Evolutionary conservation across 1,139 yeast species (phyloP).

Genomic region (Debaryomyces coudertii): DNA sequence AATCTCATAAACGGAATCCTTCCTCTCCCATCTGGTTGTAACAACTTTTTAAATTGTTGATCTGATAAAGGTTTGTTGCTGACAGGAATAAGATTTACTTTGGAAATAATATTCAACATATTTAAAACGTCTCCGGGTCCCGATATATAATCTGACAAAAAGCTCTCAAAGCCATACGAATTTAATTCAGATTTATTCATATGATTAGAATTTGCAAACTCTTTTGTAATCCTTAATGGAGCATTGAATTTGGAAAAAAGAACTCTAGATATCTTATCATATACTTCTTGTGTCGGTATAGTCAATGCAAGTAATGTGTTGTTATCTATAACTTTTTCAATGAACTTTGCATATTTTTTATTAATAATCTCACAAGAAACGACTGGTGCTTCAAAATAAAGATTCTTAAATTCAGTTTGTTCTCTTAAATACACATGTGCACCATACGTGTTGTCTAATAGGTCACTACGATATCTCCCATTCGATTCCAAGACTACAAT

Average conservation of each 20-base stretch:
- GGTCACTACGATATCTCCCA: slow-evolving; percentile 26
- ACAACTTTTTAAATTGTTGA: slow-evolving; percentile 42
- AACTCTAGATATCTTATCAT: slow-evolving; percentile 36
- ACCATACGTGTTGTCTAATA: slow-evolving; percentile 33
- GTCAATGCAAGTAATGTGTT: slow-evolving; percentile 57
- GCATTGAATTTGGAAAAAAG: slow-evolving; percentile 31
- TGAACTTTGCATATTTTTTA: slow-evolving; percentile 50
- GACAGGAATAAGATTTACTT: slow-evolving; percentile 68
- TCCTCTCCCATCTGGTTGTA: slow-evolving; percentile 36
- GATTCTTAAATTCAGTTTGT: slow-evolving; percentile 34
- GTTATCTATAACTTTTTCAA: slow-evolving; percentile 61
- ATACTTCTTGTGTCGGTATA: slow-evolving; percentile 33
- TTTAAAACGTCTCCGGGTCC: slow-evolving; percentile 79
- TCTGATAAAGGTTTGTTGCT: slow-evolving; percentile 45
- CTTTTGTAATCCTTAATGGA: slow-evolving; percentile 36
- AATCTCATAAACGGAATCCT: slow-evolving; percentile 55
- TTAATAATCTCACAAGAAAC: slow-evolving; percentile 62
- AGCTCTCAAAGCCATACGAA: slow-evolving; percentile 76
- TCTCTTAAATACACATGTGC: slow-evolving; percentile 37
- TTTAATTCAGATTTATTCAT: slow-evolving; percentile 36
- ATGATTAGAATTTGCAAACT: slow-evolving; percentile 14
- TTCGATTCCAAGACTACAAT: slow-evolving; percentile 44
- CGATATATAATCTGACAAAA: slow-evolving; percentile 63
- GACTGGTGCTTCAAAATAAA: slow-evolving; percentile 77
- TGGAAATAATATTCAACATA: slow-evolving; percentile 67